phyloP scores from a whole-genome alignment of 2,329 filamentous ascomycete genomes.

The Phialemoniopsis sp. region DNA sequence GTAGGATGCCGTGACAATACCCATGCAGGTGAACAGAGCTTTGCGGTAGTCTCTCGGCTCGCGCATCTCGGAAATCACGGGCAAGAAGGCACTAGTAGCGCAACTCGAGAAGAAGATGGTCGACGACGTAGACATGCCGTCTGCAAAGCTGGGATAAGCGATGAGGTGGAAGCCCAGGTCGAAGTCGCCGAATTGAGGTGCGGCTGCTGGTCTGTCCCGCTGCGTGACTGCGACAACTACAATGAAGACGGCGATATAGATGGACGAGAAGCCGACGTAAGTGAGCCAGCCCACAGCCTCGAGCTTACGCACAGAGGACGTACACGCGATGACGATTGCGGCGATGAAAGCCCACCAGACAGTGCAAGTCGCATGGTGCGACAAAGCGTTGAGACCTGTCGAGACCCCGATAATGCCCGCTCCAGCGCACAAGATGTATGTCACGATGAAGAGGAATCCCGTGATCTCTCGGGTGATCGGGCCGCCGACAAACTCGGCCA shows the following conservation, averaged over 20 bases:
- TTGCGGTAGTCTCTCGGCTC: slow-evolving; percentile 56
- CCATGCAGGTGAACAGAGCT: slow-evolving; percentile 55
- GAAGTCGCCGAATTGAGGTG: slow-evolving; percentile 14
- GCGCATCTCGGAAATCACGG: slow-evolving; percentile 56
- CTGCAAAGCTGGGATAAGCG: slow-evolving; percentile 11
- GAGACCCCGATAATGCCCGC: slow-evolving; percentile 7
- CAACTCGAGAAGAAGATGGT: slow-evolving; percentile 9
- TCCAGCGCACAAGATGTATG: slow-evolving; percentile 6
- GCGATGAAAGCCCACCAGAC: slow-evolving; percentile 7
- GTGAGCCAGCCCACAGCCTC: slow-evolving; percentile 10
- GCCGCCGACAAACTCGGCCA: slow-evolving; percentile 6
- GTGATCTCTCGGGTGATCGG: slow-evolving; percentile 5
- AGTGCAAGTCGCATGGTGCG: slow-evolving; percentile 7
- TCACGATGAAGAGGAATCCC: slow-evolving; percentile 6
- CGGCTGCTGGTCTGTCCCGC: slow-evolving; percentile 12
- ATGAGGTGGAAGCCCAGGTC: slow-evolving; percentile 13
- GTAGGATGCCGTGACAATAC: slow-evolving; percentile 49
- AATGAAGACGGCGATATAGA: slow-evolving; percentile 15
- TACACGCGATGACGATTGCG: slow-evolving; percentile 3
- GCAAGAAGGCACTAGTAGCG: slow-evolving; percentile 7
- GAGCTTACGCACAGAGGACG: slow-evolving; percentile 7
- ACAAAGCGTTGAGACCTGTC: slow-evolving; percentile 7
- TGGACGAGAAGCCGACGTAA: slow-evolving; percentile 8
- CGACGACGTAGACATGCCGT: slow-evolving; percentile 8
- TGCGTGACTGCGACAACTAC: slow-evolving; percentile 19